phyloP scores from a whole-genome alignment of 805 yeast species.

The Myxozyma monticola region DNA sequence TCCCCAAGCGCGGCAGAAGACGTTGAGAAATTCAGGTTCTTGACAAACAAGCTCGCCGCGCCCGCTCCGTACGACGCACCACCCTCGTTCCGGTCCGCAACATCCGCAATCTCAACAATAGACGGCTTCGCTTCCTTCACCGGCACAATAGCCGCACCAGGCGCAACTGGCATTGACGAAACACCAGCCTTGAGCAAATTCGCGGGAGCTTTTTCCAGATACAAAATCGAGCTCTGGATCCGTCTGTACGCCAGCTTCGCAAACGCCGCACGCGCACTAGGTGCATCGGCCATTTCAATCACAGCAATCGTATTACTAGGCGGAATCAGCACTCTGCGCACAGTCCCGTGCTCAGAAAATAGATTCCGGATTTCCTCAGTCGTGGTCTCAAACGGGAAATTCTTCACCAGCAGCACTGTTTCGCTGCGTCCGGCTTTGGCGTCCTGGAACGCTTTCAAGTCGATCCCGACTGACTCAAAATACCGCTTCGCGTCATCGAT shows the following conservation, averaged over 20 bases:
- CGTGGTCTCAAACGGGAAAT: slow-evolving; percentile 86
- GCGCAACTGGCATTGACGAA: slow-evolving; percentile 13
- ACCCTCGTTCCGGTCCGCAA: slow-evolving; percentile 42
- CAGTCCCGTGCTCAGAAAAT: slow-evolving; percentile 75
- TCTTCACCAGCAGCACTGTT: slow-evolving; percentile 76
- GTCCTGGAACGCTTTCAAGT: slow-evolving; percentile 66
- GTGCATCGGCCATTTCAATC: slow-evolving; percentile 78
- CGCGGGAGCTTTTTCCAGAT: slow-evolving; percentile 91
- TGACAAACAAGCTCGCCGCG: slow-evolving; percentile 88
- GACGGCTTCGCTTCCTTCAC: slow-evolving; percentile 29
- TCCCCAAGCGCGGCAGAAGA: slow-evolving; percentile 56
- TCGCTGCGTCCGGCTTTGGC: slow-evolving; percentile 62
- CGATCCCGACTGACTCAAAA: slow-evolving; percentile 84
- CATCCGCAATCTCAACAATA: slow-evolving; percentile 30
- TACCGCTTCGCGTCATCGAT: slow-evolving; percentile 86
- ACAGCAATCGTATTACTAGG: slow-evolving; percentile 96
- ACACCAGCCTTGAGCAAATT: slow-evolving; percentile 66
- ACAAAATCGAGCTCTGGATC: slow-evolving; percentile 81
- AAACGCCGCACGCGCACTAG: slow-evolving; percentile 87
- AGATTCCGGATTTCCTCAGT: slow-evolving; percentile 77
- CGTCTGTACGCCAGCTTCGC: slow-evolving; percentile 82
- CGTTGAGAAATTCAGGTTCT: slow-evolving; percentile 87
- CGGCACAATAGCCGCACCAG: slow-evolving; percentile 39
- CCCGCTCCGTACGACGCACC: slow-evolving; percentile 37
- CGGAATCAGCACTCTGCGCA: slow-evolving; percentile 84